Conservation (phyloP, 73 alveolate species). For the Blepharisma japonicum region DNA sequence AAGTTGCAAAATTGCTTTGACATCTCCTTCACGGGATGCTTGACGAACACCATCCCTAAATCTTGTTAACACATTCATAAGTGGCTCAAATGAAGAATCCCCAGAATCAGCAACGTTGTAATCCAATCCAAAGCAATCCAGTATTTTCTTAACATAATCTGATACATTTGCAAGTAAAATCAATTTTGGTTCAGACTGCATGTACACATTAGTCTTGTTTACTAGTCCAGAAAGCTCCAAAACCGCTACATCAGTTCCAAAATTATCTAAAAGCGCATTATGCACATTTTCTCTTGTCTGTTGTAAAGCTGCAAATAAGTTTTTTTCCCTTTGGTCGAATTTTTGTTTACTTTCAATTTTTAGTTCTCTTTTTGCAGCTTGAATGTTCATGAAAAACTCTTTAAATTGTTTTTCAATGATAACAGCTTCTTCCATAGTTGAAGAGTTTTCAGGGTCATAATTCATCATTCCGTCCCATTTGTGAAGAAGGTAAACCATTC, state of each 20-base stretch:
- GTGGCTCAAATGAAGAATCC: conserved; percentile 68
- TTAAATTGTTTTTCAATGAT: conserved; percentile 77
- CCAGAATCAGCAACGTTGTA: conserved; percentile 39
- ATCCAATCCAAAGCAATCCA: conserved; percentile 70
- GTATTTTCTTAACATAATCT: conserved; percentile 61
- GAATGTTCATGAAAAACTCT: conserved; percentile 80
- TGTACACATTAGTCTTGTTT: conserved; percentile 70
- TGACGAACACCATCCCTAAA: conserved; percentile 75
- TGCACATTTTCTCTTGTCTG: conserved; percentile 65
- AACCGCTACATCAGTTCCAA: conserved; percentile 87
- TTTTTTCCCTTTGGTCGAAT: conserved; percentile 67
- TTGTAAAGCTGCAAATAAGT: conserved; percentile 50
- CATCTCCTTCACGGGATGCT: conserved; percentile 61
- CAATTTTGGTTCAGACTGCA: conserved; percentile 57
- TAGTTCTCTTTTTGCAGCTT: conserved; percentile 69
- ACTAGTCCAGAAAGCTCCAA: conserved; percentile 60
- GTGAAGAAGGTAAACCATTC: conserved; percentile 88
- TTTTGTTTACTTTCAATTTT: conserved; percentile 72
- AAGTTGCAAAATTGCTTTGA: conserved; percentile 56
- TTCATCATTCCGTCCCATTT: conserved; percentile 94
- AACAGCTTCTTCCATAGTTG: conserved; percentile 78
- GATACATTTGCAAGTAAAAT: conserved; percentile 68
- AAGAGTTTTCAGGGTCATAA: conserved; percentile 60
- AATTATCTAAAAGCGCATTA: conserved; percentile 79
- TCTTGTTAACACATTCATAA: conserved; percentile 61